phyloP scores from a whole-genome alignment of 768 basidiomycete genomes.

The Suillus luteus region DNA sequence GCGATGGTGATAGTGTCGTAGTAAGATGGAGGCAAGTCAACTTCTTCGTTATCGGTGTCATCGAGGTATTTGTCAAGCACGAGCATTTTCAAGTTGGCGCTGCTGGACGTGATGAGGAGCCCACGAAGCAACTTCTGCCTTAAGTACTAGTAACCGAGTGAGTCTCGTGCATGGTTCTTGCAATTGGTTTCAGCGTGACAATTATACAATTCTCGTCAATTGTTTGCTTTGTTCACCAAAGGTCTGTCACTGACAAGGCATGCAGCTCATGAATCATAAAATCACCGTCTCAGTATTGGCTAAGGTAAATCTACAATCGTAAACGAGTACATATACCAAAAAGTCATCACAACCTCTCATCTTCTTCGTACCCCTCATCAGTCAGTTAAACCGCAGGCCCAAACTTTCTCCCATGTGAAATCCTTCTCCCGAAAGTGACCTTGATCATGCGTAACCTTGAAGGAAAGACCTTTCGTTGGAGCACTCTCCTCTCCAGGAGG shows the following conservation, averaged over 20 bases:
- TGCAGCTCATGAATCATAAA: no score
- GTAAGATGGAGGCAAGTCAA: constrained; percentile 25
- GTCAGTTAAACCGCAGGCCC: not conserved
- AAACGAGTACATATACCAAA: not conserved
- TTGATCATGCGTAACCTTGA: not conserved
- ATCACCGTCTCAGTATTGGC: not conserved
- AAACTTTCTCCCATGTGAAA: not conserved
- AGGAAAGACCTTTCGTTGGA: not conserved
- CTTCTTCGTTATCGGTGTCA: not conserved
- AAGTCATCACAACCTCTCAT: not conserved
- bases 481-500: not conserved
- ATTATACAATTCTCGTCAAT: no score
- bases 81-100: constrained; percentile 16
- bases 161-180: no score
- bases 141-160: no score
- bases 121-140: no score
- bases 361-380: not conserved
- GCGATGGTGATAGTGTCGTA: constrained; percentile 27
- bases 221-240: no score
- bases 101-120: not conserved
- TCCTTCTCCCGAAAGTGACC: not conserved
- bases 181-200: no score
- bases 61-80: constrained; percentile 24
- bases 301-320: not conserved
- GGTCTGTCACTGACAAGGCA: no score